phyloP scores from a whole-genome alignment of 106 monocot species.

The Allium sativum region DNA sequence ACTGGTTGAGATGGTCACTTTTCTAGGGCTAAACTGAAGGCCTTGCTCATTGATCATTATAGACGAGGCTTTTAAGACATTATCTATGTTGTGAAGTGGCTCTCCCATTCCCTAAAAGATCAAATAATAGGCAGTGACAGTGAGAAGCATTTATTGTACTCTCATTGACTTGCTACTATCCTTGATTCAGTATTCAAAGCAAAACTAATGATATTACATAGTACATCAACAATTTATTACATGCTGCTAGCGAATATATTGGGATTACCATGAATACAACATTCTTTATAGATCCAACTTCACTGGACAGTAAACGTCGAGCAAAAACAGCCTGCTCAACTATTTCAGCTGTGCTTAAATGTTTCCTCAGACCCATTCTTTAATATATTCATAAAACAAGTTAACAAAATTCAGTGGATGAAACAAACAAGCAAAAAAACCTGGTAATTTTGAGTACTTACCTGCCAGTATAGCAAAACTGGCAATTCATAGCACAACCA shows the following conservation, averaged over 20 bases:
- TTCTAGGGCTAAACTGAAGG: constrained; percentile 92
- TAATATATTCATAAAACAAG: background rate
- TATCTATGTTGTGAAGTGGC: constrained; percentile 89
- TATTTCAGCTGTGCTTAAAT: constrained; percentile 86
- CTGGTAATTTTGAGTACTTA: background rate
- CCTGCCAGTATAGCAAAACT: constrained; percentile 98
- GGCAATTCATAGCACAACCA: constrained; percentile 99
- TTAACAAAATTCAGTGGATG: background rate
- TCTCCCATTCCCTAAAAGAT: constrained; percentile 85
- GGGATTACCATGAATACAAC: constrained; percentile 92
- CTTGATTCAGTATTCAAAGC: background rate
- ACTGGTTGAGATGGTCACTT: constrained; percentile 93
- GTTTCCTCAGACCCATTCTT: constrained; percentile 91
- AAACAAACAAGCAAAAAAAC: background rate
- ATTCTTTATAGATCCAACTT: constrained; percentile 84
- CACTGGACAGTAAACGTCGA: constrained; percentile 58
- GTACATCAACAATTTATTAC: background rate
- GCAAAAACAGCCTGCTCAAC: constrained; percentile 94
- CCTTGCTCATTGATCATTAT: constrained; percentile 96
- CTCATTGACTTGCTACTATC: background rate
- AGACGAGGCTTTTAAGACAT: constrained; percentile 69
- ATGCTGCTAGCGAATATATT: background rate
- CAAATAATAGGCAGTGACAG: background rate
- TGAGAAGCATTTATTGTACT: background rate
- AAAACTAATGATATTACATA: background rate